Evolutionary conservation across 2,329 filamentous ascomycete genomes (phyloP).

Genomic region (Nemania abortiva): DNA sequence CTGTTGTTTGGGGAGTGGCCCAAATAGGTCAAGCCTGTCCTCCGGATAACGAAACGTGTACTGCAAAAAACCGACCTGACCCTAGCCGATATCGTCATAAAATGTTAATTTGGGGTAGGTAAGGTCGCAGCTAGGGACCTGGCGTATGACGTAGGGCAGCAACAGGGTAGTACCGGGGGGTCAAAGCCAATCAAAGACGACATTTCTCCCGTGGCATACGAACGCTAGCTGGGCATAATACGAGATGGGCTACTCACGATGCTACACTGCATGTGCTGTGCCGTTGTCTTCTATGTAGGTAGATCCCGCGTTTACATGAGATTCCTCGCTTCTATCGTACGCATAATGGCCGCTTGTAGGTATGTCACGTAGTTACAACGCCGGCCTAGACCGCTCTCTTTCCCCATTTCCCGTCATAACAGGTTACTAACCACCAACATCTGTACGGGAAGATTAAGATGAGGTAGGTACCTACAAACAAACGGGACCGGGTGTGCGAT

Average conservation of each 20-base stretch:
- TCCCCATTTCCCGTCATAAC: too few relatives aligned
- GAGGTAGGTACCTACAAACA: not conserved
- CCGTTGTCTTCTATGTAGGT: conserved; percentile 3
- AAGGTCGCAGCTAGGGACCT: conserved; percentile 15
- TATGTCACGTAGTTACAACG: not conserved
- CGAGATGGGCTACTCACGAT: conserved; percentile 24
- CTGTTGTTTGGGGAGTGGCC: too few relatives aligned
- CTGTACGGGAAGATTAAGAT: not conserved
- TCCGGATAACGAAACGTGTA: too few relatives aligned
- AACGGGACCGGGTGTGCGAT: not conserved
- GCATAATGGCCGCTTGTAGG: not conserved
- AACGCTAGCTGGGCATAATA: conserved; percentile 21
- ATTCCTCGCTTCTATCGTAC: not conserved
- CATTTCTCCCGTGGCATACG: not conserved
- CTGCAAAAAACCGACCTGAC: too few relatives aligned
- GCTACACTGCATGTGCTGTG: conserved; percentile 15
- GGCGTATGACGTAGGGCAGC: conserved; percentile 33
- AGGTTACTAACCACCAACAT: too few relatives aligned
- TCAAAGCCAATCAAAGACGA: conserved; percentile 11
- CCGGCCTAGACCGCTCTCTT: too few relatives aligned
- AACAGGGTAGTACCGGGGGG: conserved; percentile 18
- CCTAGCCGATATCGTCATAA: too few relatives aligned
- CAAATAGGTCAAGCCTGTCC: too few relatives aligned
- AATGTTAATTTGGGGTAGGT: not conserved
- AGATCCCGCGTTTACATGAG: conserved; percentile 19